Conservation (phyloP, 192 early-diverging fungal genomes). For the Coemansia asiatica region DNA sequence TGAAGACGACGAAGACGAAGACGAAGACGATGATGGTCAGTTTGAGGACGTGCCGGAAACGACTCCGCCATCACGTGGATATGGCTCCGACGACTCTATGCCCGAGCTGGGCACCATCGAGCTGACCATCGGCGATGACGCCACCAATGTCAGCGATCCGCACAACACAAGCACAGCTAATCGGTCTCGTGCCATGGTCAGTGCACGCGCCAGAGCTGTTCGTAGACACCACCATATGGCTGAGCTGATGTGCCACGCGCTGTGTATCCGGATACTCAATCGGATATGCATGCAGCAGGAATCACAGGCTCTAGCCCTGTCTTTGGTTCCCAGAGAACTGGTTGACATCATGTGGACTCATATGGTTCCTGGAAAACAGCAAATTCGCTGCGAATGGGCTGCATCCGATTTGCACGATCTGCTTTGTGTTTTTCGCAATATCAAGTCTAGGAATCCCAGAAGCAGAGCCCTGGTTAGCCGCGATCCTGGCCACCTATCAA, state of each 20-base stretch:
- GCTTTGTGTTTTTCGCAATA: conserved; percentile 21
- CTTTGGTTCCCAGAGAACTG: conserved; percentile 20
- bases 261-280: conserved; percentile 21
- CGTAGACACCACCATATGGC: conserved; percentile 44
- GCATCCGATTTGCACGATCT: conserved; percentile 30
- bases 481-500: not conserved
- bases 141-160: not conserved
- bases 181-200: conserved; percentile 16
- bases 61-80: not conserved
- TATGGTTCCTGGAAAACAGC: conserved; percentile 21
- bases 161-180: conserved; percentile 1
- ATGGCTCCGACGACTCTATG: conserved; percentile 20
- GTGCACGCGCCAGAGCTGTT: conserved; percentile 26
- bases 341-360: conserved; percentile 29
- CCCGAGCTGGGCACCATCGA: conserved; percentile 50
- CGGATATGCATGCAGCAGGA: conserved; percentile 10
- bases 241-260: conserved; percentile 27
- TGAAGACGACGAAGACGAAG: conserved; percentile 7
- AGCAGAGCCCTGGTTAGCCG: not conserved
- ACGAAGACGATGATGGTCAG: conserved; percentile 24
- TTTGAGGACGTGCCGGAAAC: conserved; percentile 19
- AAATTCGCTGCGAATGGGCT: conserved; percentile 43
- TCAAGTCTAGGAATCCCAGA: conserved; percentile 2
- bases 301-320: conserved; percentile 19
- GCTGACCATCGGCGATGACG: conserved; percentile 30